Conservation (phyloP, 1,284 basidiomycete species). For the Dichomitus squalens region DNA sequence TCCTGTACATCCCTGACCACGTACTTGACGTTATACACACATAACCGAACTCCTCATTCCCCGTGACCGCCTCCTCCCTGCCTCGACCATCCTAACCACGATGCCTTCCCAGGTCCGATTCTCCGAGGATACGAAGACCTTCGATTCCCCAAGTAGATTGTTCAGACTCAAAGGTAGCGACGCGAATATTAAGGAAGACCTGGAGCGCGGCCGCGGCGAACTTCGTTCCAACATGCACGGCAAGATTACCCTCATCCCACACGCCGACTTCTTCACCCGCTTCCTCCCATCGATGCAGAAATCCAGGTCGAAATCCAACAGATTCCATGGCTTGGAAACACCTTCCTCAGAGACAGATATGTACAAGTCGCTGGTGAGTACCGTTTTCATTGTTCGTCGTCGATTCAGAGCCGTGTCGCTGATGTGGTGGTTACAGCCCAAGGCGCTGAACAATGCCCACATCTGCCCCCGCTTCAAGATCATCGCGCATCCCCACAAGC, state of each 20-base stretch:
- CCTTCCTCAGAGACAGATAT: background rate
- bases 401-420: background rate
- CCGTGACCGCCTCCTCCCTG: background rate
- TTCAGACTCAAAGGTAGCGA: background rate
- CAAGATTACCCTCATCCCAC: background rate
- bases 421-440: background rate
- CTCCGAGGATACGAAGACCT: background rate
- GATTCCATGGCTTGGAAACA: no score
- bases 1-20: background rate
- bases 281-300: background rate
- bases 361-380: background rate
- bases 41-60: background rate
- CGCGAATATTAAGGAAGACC: background rate
- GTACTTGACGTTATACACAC: no score
- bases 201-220: background rate
- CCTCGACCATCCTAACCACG: background rate
- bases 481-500: background rate
- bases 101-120: background rate
- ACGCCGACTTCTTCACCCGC: background rate
- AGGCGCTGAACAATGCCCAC: constrained; percentile 2
- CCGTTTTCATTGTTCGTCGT: background rate
- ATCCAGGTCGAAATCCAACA: background rate
- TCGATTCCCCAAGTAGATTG: no score
- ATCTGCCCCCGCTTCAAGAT: constrained; percentile 2
- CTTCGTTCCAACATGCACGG: background rate